Conservation (phyloP, 108 stramenopile genomes). For the Fragilariopsis cylindrus region DNA sequence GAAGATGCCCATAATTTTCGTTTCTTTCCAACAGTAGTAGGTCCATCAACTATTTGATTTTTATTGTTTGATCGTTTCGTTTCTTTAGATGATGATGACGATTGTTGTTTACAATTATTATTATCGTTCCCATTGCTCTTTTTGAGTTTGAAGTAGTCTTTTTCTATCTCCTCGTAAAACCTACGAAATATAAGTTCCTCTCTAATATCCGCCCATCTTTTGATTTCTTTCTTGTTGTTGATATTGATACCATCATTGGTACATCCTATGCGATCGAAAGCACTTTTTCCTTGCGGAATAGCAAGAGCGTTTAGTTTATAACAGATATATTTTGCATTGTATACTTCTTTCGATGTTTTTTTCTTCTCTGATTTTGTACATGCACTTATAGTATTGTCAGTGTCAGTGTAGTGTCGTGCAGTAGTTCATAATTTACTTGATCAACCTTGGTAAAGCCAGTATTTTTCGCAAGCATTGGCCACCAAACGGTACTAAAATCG, state of each 20-base stretch:
- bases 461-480: conserved; percentile 18
- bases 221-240: background rate
- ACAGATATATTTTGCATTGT: conserved; percentile 23
- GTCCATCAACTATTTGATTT: background rate
- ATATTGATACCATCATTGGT: background rate
- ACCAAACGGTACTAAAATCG: conserved; percentile 30
- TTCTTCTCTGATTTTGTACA: background rate
- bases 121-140: conserved; percentile 2
- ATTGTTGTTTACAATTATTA: background rate
- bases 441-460: conserved; percentile 27
- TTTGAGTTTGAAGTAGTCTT: background rate
- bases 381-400: background rate
- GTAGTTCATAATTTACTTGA: too few relatives aligned
- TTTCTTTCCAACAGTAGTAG: background rate
- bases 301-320: conserved; percentile 29
- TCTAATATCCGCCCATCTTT: conserved; percentile 25
- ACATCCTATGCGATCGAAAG: conserved; percentile 15
- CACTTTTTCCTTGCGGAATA: conserved; percentile 32
- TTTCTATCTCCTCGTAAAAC: conserved; percentile 22
- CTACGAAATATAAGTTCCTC: conserved; percentile 32
- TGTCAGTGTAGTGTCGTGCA: background rate
- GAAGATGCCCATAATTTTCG: conserved; percentile 6
- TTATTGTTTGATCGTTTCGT: background rate
- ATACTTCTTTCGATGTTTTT: background rate
- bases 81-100: background rate